Percentiles rank a stretch among this genome's conserved stretches.
Evolutionary conservation across 108 stramenopile species (phyloP).

Genomic region (Discostella pseudostelligera): DNA sequence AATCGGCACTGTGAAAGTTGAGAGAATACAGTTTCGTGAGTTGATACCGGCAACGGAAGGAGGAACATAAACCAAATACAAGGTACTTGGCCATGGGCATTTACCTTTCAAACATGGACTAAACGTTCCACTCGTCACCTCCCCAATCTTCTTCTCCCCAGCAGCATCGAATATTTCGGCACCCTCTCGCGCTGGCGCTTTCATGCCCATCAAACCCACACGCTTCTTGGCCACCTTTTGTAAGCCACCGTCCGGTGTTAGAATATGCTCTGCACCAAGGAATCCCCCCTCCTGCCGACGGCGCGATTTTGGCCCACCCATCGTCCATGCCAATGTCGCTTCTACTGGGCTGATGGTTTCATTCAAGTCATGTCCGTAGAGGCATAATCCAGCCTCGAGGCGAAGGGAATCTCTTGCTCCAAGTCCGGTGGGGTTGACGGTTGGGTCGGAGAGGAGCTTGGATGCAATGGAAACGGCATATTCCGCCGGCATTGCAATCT

Average conservation of each 20-base stretch:
- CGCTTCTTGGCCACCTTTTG: constrained; percentile 85
- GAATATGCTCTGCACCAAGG: constrained; percentile 89
- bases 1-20: constrained; percentile 69
- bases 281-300: constrained; percentile 93
- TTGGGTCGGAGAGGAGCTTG: constrained; percentile 68
- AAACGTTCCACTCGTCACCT: constrained; percentile 94
- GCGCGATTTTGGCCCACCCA: constrained; percentile 87
- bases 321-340: constrained; percentile 92
- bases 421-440: constrained; percentile 91
- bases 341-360: constrained; percentile 92
- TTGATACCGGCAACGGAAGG: too few species aligned
- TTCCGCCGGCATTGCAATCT: constrained; percentile 88
- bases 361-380: constrained; percentile 98
- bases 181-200: constrained; percentile 93
- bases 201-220: constrained; percentile 96
- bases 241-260: constrained; percentile 91
- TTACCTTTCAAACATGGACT: constrained; percentile 81
- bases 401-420: constrained; percentile 98
- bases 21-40: too few species aligned
- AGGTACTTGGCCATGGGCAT: too few species aligned
- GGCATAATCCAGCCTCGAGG: constrained; percentile 97
- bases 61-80: too few species aligned
- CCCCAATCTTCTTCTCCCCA: constrained; percentile 87
- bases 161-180: constrained; percentile 90
- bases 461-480: constrained; percentile 80